phyloP scores from a whole-genome alignment of 2,329 filamentous ascomycete genomes.

The Thyridium curvatum region DNA sequence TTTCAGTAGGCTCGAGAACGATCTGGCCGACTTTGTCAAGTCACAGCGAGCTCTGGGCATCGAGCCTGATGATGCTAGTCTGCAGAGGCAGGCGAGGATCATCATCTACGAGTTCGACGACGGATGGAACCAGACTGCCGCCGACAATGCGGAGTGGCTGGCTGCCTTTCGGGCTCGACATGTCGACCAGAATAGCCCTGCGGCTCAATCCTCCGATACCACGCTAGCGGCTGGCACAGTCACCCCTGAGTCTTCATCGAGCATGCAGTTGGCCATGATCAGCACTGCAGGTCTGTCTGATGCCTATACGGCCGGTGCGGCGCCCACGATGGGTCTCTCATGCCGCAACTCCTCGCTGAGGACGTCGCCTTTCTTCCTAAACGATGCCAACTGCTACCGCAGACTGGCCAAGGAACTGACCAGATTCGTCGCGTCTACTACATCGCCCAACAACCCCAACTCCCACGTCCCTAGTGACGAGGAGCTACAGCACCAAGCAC shows the following conservation, averaged over 20 bases:
- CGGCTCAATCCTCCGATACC: constrained; percentile 6
- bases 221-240: constrained; percentile 4
- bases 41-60: constrained; percentile 35
- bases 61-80: constrained; percentile 44
- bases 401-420: constrained; percentile 46
- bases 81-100: constrained; percentile 51
- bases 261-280: neutral
- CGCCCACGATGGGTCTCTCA: too few species aligned
- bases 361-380: constrained; percentile 39
- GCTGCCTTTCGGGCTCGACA: constrained; percentile 45
- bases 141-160: constrained; percentile 50
- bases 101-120: constrained; percentile 59
- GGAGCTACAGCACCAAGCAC: constrained; percentile 58
- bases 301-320: too few species aligned
- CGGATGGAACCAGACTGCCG: constrained; percentile 57
- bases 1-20: constrained; percentile 48
- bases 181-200: constrained; percentile 13
- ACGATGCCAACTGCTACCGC: constrained; percentile 55
- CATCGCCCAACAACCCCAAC: constrained; percentile 55
- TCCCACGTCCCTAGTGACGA: constrained; percentile 52
- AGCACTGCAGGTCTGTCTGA: too few species aligned
- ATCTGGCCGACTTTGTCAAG: constrained; percentile 46
- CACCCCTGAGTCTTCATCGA: constrained; percentile 3
- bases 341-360: too few species aligned
- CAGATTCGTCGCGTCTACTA: constrained; percentile 45